Conservation (phyloP, 108 stramenopile species). For the Mayamaea pseudoterrestris region DNA sequence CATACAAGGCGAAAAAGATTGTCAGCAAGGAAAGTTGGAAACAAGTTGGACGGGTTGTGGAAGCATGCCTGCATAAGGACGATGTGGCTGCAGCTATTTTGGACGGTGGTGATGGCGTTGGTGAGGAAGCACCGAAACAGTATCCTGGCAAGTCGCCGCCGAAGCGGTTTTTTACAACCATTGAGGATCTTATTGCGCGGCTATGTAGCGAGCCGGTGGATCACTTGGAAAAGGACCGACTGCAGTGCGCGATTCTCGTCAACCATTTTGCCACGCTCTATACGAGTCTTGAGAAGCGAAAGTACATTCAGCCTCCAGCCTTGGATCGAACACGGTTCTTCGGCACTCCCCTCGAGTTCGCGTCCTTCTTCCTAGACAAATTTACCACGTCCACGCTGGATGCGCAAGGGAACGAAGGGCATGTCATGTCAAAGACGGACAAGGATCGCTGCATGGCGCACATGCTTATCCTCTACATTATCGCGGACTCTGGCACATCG, state of each 20-base stretch:
- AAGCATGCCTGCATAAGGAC: constrained; percentile 40
- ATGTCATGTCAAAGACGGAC: constrained; percentile 32
- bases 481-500: constrained; percentile 30
- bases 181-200: constrained; percentile 47
- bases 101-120: not conserved
- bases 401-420: constrained; percentile 22
- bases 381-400: constrained; percentile 33
- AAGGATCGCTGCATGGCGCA: constrained; percentile 46
- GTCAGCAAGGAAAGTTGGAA: constrained; percentile 41
- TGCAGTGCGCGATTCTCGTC: not conserved
- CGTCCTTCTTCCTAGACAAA: constrained; percentile 32
- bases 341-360: constrained; percentile 42
- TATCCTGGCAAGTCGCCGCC: constrained; percentile 22
- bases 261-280: not conserved
- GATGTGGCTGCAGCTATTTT: constrained; percentile 26
- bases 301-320: not conserved
- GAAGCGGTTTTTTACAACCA: constrained; percentile 38
- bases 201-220: not conserved
- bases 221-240: not conserved
- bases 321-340: constrained; percentile 29
- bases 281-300: not conserved
- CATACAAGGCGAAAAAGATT: constrained; percentile 51
- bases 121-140: not conserved
- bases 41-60: constrained; percentile 40
- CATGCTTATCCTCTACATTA: constrained; percentile 52